phyloP scores from a whole-genome alignment of 148 eudicot genomes.

The Persicaria maculosa region DNA sequence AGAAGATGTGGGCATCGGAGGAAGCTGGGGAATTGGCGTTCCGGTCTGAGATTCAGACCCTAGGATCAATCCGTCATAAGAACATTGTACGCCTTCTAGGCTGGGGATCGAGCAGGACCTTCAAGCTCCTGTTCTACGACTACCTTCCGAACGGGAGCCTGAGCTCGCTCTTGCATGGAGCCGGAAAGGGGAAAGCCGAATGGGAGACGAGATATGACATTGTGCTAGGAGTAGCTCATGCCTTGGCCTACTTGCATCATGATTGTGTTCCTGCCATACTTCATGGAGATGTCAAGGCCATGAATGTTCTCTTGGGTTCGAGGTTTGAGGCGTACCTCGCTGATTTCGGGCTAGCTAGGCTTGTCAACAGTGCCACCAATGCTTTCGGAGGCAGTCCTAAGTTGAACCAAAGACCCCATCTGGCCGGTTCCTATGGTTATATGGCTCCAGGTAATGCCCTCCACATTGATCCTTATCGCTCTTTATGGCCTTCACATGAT shows the following conservation, averaged over 20 bases:
- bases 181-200: conserved; percentile 68
- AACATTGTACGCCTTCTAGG: conserved; percentile 87
- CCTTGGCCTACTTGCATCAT: conserved; percentile 87
- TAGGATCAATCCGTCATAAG: conserved; percentile 87
- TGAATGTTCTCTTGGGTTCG: conserved; percentile 83
- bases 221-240: conserved; percentile 85
- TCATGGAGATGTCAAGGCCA: conserved; percentile 94
- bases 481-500: background rate
- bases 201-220: conserved; percentile 81
- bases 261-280: conserved; percentile 84
- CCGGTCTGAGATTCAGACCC: conserved; percentile 70
- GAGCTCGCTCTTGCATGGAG: conserved; percentile 88
- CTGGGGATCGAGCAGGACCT: conserved; percentile 66
- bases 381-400: conserved; percentile 25
- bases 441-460: conserved; percentile 85
- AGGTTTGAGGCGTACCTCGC: conserved; percentile 78
- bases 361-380: conserved; percentile 24
- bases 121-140: conserved; percentile 80
- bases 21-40: conserved; percentile 57
- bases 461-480: background rate
- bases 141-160: conserved; percentile 89
- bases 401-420: conserved; percentile 53
- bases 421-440: conserved; percentile 96
- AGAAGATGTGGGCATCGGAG: conserved; percentile 91
- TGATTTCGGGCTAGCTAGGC: conserved; percentile 86